Percentiles rank a stretch among this genome's conserved stretches.
Conservation (phyloP, 257 asterid genomes). For the Solanum arcanum region DNA sequence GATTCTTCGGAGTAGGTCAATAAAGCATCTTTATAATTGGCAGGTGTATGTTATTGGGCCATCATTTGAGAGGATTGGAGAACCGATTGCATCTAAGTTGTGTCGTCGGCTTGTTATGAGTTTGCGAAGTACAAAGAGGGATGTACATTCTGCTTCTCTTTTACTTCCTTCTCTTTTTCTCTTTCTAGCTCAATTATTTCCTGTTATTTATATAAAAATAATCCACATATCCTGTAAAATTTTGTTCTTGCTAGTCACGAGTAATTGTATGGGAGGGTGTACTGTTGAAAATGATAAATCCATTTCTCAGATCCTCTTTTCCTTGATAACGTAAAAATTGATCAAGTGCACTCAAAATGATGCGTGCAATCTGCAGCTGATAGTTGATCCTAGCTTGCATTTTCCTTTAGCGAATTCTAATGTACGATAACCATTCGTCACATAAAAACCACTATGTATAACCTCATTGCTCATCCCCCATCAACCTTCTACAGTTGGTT, state of each 20-base stretch:
- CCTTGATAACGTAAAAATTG: background rate
- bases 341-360: background rate
- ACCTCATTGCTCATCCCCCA: background rate
- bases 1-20: background rate
- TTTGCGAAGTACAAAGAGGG: conserved; percentile 24
- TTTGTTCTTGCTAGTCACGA: background rate
- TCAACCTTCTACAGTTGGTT: background rate
- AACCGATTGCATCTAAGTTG: conserved; percentile 88
- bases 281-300: background rate
- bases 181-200: background rate
- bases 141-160: conserved; percentile 42
- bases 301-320: background rate
- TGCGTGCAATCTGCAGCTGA: background rate
- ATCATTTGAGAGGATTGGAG: conserved; percentile 94
- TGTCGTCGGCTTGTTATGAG: conserved; percentile 78
- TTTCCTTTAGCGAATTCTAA: background rate
- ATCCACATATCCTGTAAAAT: background rate
- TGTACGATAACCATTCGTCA: background rate
- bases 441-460: background rate
- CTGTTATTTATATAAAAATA: background rate
- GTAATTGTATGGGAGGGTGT: background rate
- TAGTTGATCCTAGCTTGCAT: background rate
- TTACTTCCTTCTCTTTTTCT: conserved; percentile 2
- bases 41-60: conserved; percentile 99
- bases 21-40: background rate